Evolutionary conservation across 352 stramenopile genomes (phyloP), one percentile per base, ranked within the genome.

Genomic region (Discostella stelligera): DNA sequence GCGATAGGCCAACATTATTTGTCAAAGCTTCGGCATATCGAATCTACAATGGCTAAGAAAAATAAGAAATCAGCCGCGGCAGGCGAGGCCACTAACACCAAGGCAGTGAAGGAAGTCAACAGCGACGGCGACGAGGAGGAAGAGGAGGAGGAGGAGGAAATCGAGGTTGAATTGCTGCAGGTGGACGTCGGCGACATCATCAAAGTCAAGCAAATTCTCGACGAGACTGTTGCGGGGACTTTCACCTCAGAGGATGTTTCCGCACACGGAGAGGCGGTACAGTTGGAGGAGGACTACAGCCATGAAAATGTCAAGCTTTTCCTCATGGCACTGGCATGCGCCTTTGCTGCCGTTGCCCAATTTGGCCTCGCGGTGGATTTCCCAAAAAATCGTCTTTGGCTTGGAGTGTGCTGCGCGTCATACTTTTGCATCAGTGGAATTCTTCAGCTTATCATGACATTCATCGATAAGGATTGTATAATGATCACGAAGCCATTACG

Each of bases 301-400:
- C 89, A 96, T 78, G 95, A 97, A 74, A 98, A 98, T 89, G 92
- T 96, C 11, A 97, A 98, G 83, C 91, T 98, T 63, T 82, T 94
- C 30, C 81, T 98, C 46, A 94, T 98, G 90, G 94, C 97, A 59
- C 80, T 97, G 62, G 92, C 95, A 20, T 96, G 95, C 71, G 75
- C 96, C 49, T 98, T 98, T 88, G 94, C 93, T 4, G 70, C 93
- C 13, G 67, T 93, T 6, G 94, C 96, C 16, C 98, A 98, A 74
- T 97, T 99, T 74, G 91, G 89, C 0, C 52, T 83, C 14, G 87
- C 90, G 0, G 72, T 92, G 20, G 89, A 91, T 21, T 96, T 96
- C 74, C 92, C 93, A 20, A 84, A 94, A 62, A 93, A 85, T 53
- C 79, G 93, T 14, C 78, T 87, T 1, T 63, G 94, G 30, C 79